Evolutionary conservation across 2,329 filamentous ascomycete species (phyloP).

Genomic region (Penicillium sp.): DNA sequence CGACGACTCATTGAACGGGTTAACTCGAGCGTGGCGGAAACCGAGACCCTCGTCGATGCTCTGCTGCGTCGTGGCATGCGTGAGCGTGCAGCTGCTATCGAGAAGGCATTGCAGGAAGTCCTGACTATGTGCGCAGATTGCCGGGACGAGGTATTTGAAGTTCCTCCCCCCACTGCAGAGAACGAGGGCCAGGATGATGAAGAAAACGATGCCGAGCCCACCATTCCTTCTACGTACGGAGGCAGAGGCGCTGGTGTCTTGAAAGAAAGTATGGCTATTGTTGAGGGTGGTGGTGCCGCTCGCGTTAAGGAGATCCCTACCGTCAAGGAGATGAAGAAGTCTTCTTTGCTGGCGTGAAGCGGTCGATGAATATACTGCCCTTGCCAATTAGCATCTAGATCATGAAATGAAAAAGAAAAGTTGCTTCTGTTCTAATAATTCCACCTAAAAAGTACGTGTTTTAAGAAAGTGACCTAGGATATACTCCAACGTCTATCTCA

Average conservation of each 20-base stretch:
- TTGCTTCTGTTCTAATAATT: not conserved
- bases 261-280: slow-evolving; percentile 41
- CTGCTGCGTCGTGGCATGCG: slow-evolving; percentile 79
- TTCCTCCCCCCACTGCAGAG: slow-evolving; percentile 7
- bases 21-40: slow-evolving; percentile 68
- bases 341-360: slow-evolving; percentile 36
- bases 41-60: slow-evolving; percentile 70
- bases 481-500: not conserved
- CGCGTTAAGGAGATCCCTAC: slow-evolving; percentile 47
- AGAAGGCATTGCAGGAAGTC: slow-evolving; percentile 71
- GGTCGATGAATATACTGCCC: not conserved
- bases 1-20: slow-evolving; percentile 78
- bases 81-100: slow-evolving; percentile 76
- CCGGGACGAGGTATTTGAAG: slow-evolving; percentile 67
- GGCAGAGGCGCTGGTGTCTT: slow-evolving; percentile 35
- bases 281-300: slow-evolving; percentile 33
- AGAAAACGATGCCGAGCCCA: slow-evolving; percentile 26
- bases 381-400: not conserved
- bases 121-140: slow-evolving; percentile 65
- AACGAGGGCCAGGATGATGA: slow-evolving; percentile 21
- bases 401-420: slow-evolving; percentile 2
- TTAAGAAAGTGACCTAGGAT: not conserved
- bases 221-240: slow-evolving; percentile 14
- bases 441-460: not conserved
- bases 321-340: slow-evolving; percentile 48